Conservation (phyloP, 345 rosid species). For the Excoecaria cochinchinensis region DNA sequence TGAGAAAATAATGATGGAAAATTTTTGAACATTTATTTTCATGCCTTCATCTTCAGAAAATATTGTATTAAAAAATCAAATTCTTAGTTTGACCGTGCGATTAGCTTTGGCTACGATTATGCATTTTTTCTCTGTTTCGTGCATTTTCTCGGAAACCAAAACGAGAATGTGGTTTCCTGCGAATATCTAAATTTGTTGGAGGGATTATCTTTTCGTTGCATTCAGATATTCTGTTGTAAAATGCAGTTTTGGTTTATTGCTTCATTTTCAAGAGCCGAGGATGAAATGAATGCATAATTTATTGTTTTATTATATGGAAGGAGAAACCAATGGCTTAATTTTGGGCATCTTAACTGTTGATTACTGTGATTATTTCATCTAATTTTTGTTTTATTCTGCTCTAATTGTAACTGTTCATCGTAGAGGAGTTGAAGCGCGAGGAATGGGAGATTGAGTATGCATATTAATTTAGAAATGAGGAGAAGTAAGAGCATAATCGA, state of each 20-base stretch:
- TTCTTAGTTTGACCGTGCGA: neutral
- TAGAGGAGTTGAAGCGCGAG: neutral
- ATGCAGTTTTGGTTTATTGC: neutral
- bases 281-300: neutral
- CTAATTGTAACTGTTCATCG: neutral
- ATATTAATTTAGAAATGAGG: constrained; percentile 5
- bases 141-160: constrained; percentile 6
- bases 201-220: neutral
- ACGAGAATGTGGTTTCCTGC: neutral
- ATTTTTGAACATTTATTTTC: neutral
- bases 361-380: neutral
- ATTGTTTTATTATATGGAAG: neutral
- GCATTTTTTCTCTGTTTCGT: neutral
- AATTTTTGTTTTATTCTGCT: neutral
- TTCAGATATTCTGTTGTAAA: neutral
- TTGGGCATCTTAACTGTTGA: neutral
- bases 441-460: neutral
- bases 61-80: neutral
- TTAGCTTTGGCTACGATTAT: neutral
- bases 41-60: neutral
- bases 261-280: neutral
- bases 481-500: constrained; percentile 19
- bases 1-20: neutral
- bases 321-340: neutral
- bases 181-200: neutral